Base-by-base conservation (phyloP, 495 filamentous ascomycete genomes). In the Acidomyces sp. region DNA sequence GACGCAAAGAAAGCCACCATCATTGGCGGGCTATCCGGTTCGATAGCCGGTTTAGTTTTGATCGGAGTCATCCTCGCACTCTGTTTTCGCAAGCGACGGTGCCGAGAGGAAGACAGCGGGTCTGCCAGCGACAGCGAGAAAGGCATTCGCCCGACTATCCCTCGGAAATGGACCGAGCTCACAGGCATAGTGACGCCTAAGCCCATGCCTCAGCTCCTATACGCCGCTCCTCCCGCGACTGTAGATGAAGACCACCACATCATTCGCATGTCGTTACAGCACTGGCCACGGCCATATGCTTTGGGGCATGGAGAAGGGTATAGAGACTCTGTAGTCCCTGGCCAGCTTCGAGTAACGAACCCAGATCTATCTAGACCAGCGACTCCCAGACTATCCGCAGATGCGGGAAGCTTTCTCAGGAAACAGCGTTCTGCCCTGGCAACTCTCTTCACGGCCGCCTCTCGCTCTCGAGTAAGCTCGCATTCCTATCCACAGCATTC, bases 231-330 rank as follows among this genome's bases (percentile, higher is more conserved):
- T 1, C 43, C 45, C 4, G 30, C 39, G 2, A 39, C 33, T 1
- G 34, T 45, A 21, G 42, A 45, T 28, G 42, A 45, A 19, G 34
- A 45, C 5, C 42, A 45, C 25, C 42, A 45, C 34, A 45, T 46
- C 30, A 41, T 51, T 10, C 48, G 48, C 31, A 37, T 51, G 37
- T 42, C 27, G 25, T 20, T 33, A 4, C 28, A 46, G 20, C 37
- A 41, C 37, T 51, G 48, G 48, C 17, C 42, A 19, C 43, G 48
- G 11, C 48, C 48, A 13, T 51, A 28, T 23, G 48, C 48, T 5
- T 26, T 11, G 22, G 42, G 42, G 12, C 36, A 46, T 1, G 34
- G 34, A 15, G 36, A 51, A 39, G 29, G 48, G 25, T 51, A 16
- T 22, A 23, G 48, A 29, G 48, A 51, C 5, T 51, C 48, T 3